These are phyloP conservation scores for Moesziomyces parantarcticus DNA, from an alignment of 1,284 basidiomycete species.

Conservation along the genomic window DNA sequence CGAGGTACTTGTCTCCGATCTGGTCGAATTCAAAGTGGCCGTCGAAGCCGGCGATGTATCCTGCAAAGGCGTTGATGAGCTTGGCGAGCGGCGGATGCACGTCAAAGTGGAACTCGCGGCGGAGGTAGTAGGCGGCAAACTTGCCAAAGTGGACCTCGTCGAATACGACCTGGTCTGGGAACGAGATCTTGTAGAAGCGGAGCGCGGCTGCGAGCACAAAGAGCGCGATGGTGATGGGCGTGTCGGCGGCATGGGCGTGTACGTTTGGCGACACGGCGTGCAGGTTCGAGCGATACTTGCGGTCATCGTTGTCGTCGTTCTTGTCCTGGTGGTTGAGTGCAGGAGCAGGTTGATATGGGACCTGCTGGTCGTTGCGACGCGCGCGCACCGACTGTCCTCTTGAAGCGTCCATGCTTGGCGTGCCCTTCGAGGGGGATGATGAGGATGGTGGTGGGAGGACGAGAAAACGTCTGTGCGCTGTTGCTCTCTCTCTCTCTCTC, in stretches of 20 bases:
- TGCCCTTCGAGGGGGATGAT: conserved; percentile 4
- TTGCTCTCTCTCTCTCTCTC: no score
- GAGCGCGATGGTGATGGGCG: conserved; percentile 33
- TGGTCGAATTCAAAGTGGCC: conserved; percentile 92
- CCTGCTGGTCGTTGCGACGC: conserved; percentile 21
- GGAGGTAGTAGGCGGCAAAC: conserved; percentile 66
- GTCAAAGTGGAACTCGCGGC: conserved; percentile 88
- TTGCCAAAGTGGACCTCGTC: conserved; percentile 68
- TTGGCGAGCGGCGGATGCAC: conserved; percentile 85
- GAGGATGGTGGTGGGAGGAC: neutral
- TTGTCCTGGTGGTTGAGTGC: neutral
- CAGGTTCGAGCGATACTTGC: conserved; percentile 13
- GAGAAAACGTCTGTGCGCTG: no score
- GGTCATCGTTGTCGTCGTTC: conserved; percentile 6
- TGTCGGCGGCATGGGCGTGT: conserved; percentile 29
- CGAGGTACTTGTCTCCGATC: conserved; percentile 92
- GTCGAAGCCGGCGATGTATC: conserved; percentile 96
- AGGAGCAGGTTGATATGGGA: neutral
- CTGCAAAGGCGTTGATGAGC: conserved; percentile 77
- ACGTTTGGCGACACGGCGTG: conserved; percentile 15
- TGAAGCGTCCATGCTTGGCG: conserved; percentile 15
- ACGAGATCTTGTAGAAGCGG: conserved; percentile 53
- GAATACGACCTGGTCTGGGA: conserved; percentile 65
- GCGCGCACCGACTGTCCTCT: conserved; percentile 31
- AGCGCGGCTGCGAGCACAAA: conserved; percentile 46